Conservation (phyloP, 805 yeast genomes). For the Limtongia smithiae region DNA sequence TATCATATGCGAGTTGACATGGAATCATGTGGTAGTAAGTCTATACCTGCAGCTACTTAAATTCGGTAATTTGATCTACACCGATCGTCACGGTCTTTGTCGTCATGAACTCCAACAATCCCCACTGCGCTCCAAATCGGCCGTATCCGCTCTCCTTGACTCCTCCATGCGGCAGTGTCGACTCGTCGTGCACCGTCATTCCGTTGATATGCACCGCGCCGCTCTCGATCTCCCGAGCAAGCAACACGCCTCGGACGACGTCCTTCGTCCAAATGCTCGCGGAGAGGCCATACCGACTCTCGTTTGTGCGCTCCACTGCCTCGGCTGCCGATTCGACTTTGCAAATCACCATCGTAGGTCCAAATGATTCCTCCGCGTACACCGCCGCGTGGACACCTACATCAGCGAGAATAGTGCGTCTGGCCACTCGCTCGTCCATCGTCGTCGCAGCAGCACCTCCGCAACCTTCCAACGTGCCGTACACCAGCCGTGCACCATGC, state of each 20-base stretch:
- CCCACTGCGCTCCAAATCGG: conserved; percentile 74
- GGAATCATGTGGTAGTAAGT: background rate
- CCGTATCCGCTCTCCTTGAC: conserved; percentile 76
- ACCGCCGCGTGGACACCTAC: conserved; percentile 65
- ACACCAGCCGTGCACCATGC: conserved; percentile 48
- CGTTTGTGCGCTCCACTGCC: conserved; percentile 69
- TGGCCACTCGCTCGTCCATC: no score
- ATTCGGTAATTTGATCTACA: conserved; percentile 18
- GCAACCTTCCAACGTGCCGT: conserved; percentile 51
- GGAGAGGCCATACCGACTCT: conserved; percentile 78
- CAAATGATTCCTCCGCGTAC: conserved; percentile 81
- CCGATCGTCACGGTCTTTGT: conserved; percentile 67
- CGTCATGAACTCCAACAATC: conserved; percentile 66
- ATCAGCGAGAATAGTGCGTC: conserved; percentile 78
- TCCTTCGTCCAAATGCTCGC: conserved; percentile 80
- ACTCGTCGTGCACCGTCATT: conserved; percentile 36
- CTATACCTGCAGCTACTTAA: background rate
- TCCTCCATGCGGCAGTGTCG: conserved; percentile 72
- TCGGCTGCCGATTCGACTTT: conserved; percentile 73
- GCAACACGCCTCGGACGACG: conserved; percentile 61
- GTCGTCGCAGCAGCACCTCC: conserved; percentile 53
- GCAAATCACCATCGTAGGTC: conserved; percentile 77
- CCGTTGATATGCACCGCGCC: conserved; percentile 80
- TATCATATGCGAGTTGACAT: background rate
- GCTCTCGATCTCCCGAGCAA: conserved; percentile 63